Evolutionary conservation across 108 stramenopile species (phyloP), one percentile per base, ranked within the genome.

Genomic region (Fistulifera pelliculosa): DNA sequence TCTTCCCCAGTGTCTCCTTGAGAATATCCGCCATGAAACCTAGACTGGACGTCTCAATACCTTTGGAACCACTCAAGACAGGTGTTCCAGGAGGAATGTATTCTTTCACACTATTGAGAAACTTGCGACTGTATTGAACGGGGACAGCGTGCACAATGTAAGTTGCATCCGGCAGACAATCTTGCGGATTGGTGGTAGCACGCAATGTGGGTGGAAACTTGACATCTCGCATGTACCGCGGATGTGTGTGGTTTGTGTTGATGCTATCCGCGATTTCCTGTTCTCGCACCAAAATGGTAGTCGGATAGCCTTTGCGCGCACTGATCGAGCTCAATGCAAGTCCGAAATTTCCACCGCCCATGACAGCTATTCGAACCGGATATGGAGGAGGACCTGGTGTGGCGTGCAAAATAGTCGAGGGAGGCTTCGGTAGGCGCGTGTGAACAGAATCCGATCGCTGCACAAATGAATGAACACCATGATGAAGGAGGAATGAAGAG

Each of bases 131-230:
- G 55, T 95, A 92, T 56, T 97, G 96, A 18, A 90, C 90, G 3
- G 96, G 96, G 10, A 97, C 96, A 12, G 93, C 90, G 62, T 97
- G 96, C 43, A 97, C 85, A 27, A 97, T 84, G 72, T 90, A 94
- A 17, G 87, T 92, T 5, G 94, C 93, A 73, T 94, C 92, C 0
- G 63, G 60, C 40, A 91, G 56, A 14, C 92, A 94, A 49, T 74
- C 59, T 45, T 65, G 58, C 12, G 90, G 81, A 48, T 95, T 64
- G 18, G 88, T 50, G n/a, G 96, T 97, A 11, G 96, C 96, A 13
- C 84, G 48, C 0, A 95, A 60, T 8, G 56, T 61, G 15, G 60
- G 41, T 0, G 92, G 92, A 10, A 96, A 54, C 11, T 38, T 45
- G 50, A 94, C 68, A 44, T 85, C 93, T 16, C 65, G 25, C 79